Evolutionary conservation across 2,329 filamentous ascomycete genomes (phyloP).

Genomic region (Sclerotinia nivalis): DNA sequence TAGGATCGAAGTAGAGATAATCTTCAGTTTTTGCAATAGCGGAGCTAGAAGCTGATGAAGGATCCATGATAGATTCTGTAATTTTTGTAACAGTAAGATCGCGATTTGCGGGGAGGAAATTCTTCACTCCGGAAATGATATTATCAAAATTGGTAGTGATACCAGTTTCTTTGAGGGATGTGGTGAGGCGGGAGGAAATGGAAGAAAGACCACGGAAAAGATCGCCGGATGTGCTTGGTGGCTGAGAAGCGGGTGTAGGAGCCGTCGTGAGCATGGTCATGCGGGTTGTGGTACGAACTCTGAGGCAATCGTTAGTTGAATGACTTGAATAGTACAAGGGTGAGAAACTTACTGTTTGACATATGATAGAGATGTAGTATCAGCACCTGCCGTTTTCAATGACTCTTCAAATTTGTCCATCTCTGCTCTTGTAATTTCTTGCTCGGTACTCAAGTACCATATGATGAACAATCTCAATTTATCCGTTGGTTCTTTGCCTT

Average conservation of each 20-base stretch:
- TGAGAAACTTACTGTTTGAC: constrained; percentile 70
- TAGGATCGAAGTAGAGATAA: constrained; percentile 96
- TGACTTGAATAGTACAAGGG: neutral
- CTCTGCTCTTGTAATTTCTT: constrained; percentile 79
- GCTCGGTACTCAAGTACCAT: constrained; percentile 93
- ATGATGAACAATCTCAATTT: constrained; percentile 95
- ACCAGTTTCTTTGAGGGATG: constrained; percentile 86
- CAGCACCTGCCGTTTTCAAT: constrained; percentile 71
- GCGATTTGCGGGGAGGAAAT: constrained; percentile 93
- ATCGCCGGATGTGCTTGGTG: constrained; percentile 59
- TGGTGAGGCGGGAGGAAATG: constrained; percentile 87
- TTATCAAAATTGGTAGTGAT: constrained; percentile 89
- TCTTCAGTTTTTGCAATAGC: constrained; percentile 95
- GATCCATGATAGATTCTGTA: constrained; percentile 97
- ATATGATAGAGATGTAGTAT: constrained; percentile 78
- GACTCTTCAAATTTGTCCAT: constrained; percentile 86
- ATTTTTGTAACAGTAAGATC: constrained; percentile 98
- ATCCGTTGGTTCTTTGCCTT: constrained; percentile 81
- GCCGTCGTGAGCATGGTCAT: constrained; percentile 98
- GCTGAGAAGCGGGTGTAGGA: constrained; percentile 59
- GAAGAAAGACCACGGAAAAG: constrained; percentile 92
- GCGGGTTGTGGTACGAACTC: constrained; percentile 89
- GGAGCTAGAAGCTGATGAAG: constrained; percentile 80
- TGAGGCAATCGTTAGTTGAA: constrained; percentile 39
- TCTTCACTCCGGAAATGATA: constrained; percentile 94